Base-by-base conservation (phyloP, 805 yeast species). In the Candida alai region DNA sequence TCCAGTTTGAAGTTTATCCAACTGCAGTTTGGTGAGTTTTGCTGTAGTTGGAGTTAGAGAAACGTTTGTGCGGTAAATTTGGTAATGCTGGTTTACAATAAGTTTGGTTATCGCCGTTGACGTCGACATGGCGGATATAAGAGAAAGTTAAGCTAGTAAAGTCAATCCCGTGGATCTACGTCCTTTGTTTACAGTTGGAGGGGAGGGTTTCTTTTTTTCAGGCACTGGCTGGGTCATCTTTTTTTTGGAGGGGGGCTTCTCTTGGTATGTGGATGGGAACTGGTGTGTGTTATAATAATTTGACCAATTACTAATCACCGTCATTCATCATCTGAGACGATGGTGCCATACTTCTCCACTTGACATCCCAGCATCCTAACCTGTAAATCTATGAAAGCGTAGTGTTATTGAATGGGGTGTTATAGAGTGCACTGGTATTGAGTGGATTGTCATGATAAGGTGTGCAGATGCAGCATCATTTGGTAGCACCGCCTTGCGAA, bases 51-150 rank as follows among this genome's bases (percentile, higher is more conserved):
- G 26, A 2, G 41, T 19, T 12, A 39, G 22, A 7, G 39, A 9
- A 4, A 42, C 37, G 34, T 47, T 50, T 6, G 49, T 27, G 19
- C 47, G 45, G 28, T 37, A 45, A 10, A 46, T 19, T 28, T 44
- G 44, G 33, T 45, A 50, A 3, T 48, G 42, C 26, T 49, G 52
- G 23, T 43, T 44, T 13, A 45, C 12, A 23, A 48, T 34, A 13
- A 45, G 19, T 8, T 28, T 35, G 12, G 35, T n/a, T 32, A 41
- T 30, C 19, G 26, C 21, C 17, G 24, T 32, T 2, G 39, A 20
- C 39, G 31, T 36, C 23, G 23, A n/a, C n/a, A n/a, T n/a, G n/a
- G n/a, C n/a, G n/a, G n/a, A n/a, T n/a, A n/a, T n/a, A n/a, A n/a
- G n/a, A n/a, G n/a, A n/a, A n/a, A n/a, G n/a, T n/a, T n/a, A n/a